A percentile compares a stretch with the other conserved stretches of the same genome.
Evolutionary conservation across 2,329 filamentous ascomycete species (phyloP).

Genomic region (Phaeosphaeriaceae sp.): DNA sequence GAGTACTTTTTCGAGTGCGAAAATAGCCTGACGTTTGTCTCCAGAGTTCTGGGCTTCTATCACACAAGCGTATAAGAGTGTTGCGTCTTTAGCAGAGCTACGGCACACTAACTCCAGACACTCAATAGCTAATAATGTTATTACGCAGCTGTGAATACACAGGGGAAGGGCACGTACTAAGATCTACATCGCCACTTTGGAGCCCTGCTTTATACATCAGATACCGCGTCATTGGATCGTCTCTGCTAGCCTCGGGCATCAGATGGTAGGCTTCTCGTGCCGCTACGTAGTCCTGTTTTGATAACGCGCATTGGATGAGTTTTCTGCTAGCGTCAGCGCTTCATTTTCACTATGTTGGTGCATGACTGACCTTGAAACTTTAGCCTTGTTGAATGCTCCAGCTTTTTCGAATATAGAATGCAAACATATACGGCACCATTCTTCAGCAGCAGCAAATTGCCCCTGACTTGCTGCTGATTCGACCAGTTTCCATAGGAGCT

Average conservation of each 20-base stretch:
- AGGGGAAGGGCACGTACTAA: slow-evolving; percentile 47
- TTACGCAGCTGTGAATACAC: neutral
- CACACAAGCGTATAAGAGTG: slow-evolving; percentile 79
- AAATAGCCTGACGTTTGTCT: slow-evolving; percentile 65
- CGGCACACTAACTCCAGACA: slow-evolving; percentile 68
- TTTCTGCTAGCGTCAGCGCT: slow-evolving; percentile 61
- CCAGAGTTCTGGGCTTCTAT: slow-evolving; percentile 74
- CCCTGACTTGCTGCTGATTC: slow-evolving; percentile 63
- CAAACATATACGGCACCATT: slow-evolving; percentile 75
- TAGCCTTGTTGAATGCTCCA: slow-evolving; percentile 70
- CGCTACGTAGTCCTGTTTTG: slow-evolving; percentile 60
- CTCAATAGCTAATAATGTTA: slow-evolving; percentile 57
- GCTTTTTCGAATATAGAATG: slow-evolving; percentile 70
- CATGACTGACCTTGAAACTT: slow-evolving; percentile 65
- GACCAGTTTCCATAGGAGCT: slow-evolving; percentile 85
- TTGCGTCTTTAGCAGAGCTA: slow-evolving; percentile 60
- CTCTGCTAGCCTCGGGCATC: slow-evolving; percentile 64
- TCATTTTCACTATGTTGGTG: neutral
- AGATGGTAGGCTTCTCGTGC: slow-evolving; percentile 63
- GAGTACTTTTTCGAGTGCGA: slow-evolving; percentile 66
- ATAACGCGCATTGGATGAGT: slow-evolving; percentile 72
- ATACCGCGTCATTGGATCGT: slow-evolving; percentile 72
- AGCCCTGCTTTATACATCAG: slow-evolving; percentile 77
- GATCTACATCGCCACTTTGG: slow-evolving; percentile 61
- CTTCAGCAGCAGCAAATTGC: slow-evolving; percentile 62